Evolutionary conservation across 129 eudicot species (phyloP).

Genomic region (Apium graveolens): DNA sequence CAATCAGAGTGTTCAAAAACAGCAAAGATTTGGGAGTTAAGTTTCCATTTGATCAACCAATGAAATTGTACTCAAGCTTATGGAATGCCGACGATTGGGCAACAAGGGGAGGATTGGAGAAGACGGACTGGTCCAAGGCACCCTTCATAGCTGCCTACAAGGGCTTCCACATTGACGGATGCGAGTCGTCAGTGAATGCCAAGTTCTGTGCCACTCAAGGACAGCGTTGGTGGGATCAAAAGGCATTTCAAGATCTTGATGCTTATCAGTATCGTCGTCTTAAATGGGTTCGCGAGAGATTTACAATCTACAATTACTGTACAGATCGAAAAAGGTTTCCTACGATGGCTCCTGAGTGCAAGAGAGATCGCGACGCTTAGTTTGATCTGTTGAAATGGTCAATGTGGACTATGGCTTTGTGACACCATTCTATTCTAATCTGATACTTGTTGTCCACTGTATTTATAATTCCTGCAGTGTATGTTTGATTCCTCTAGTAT

Average conservation of each 20-base stretch:
- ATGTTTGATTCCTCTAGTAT: neutral
- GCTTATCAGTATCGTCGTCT: slow-evolving; percentile 31
- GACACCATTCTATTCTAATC: neutral
- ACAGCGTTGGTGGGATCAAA: slow-evolving; percentile 27
- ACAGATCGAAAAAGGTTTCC: slow-evolving; percentile 44
- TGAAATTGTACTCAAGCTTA: too few species aligned
- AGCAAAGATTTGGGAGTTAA: slow-evolving; percentile 42
- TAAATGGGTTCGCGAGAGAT: slow-evolving; percentile 50
- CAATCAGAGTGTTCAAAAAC: slow-evolving; percentile 60
- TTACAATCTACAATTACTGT: slow-evolving; percentile 61
- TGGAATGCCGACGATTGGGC: too few species aligned
- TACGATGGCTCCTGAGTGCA: slow-evolving; percentile 47
- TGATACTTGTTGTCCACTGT: neutral
- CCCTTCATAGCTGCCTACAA: slow-evolving; percentile 65
- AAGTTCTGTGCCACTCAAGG: slow-evolving; percentile 25
- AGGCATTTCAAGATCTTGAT: slow-evolving; percentile 35
- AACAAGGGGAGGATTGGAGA: too few species aligned
- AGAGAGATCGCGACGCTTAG: slow-evolving; percentile 5
- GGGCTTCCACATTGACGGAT: slow-evolving; percentile 43
- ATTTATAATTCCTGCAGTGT: neutral
- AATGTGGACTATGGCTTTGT: neutral
- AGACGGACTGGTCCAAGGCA: too few species aligned
- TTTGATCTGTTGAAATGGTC: neutral
- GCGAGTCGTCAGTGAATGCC: slow-evolving; percentile 35
- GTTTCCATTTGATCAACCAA: slow-evolving; percentile 46